Base-by-base conservation (phyloP, 1,284 basidiomycete species). In the Cutaneotrichosporon cavernicola region DNA sequence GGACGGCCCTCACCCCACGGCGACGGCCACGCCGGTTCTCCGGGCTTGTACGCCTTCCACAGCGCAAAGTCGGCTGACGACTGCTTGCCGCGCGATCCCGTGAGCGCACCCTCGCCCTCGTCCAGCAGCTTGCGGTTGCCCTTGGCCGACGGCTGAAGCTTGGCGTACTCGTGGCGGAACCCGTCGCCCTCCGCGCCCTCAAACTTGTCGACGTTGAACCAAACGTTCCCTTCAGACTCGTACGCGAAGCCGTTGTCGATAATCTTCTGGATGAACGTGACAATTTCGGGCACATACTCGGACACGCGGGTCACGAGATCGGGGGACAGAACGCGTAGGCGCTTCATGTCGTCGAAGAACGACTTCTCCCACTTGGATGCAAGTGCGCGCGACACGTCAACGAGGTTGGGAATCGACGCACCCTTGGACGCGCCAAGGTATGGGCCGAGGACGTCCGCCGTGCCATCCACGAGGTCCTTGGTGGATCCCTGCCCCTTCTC, bases 1-100 rank as follows among this genome's bases (percentile, higher is more conserved):
- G 97, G 97, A 62, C 97, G 86, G n/a, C 97, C 97, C 46, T 85
- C 84, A 32, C 97, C 97, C 97, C 97, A 99, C 7, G 92, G 90
- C 10, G 94, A 97, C 0, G 89, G 87, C 97, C 97, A 99, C 3
- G 89, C 89, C 2, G 97, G 97, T 80, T 99, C 97, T n/a, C 97
- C 97, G 1, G 93, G 88, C 81, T 97, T 97, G 36, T 92, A 93
- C 4, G 91, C 88, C 82, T 99, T 99, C 97, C 97, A 99, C 14
- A 99, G 83, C 7, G 97, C 97, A 81, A 99, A 99, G 82, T 99
- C 96, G 13, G 85, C 80, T 0, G 85, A 72, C 30, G 82, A 82
- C 31, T 83, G 81, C 75, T 86, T 86, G 8, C 86, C 81, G 38
- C 88, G 87, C 56, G 86, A 85, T 16, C 82, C 85, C 6, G 89